A percentile compares a stretch with the other conserved stretches of the same genome.
These are phyloP conservation scores for Ilyonectria destructans DNA, from an alignment of 2,329 filamentous ascomycete species.

Conservation along the genomic window DNA sequence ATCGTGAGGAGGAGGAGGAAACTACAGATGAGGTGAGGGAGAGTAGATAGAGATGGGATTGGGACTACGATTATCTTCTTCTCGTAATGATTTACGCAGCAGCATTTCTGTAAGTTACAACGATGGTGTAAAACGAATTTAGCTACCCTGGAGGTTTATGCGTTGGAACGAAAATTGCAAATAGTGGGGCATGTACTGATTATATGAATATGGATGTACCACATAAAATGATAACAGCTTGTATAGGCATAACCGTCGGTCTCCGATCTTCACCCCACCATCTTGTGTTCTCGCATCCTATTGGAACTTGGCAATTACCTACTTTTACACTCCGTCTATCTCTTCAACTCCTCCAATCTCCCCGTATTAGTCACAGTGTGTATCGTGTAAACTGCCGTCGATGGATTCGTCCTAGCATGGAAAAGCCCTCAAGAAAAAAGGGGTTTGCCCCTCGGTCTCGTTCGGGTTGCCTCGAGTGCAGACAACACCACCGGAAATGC, in stretches of 20 bases:
- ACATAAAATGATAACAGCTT: neutral
- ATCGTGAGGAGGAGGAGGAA: constrained; percentile 11
- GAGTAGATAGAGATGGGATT: no score
- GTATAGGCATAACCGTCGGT: neutral
- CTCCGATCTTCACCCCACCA: neutral
- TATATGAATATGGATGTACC: neutral
- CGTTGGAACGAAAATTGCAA: neutral
- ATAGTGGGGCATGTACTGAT: neutral
- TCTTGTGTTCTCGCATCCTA: neutral
- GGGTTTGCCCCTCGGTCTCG: constrained; percentile 15
- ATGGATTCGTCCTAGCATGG: neutral
- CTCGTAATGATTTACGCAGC: no score
- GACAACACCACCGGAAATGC: constrained; percentile 26
- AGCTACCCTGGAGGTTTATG: neutral
- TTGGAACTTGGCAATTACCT: neutral
- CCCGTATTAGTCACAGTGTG: neutral
- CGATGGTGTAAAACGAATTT: no score
- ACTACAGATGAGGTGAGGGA: neutral
- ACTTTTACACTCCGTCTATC: neutral
- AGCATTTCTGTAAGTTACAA: no score
- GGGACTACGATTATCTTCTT: neutral
- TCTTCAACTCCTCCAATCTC: neutral
- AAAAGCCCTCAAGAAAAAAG: neutral
- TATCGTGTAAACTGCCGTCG: neutral
- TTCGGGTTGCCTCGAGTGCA: constrained; percentile 14